phyloP scores from a whole-genome alignment of 441 rosid genomes.

The Corymbia citriodora region DNA sequence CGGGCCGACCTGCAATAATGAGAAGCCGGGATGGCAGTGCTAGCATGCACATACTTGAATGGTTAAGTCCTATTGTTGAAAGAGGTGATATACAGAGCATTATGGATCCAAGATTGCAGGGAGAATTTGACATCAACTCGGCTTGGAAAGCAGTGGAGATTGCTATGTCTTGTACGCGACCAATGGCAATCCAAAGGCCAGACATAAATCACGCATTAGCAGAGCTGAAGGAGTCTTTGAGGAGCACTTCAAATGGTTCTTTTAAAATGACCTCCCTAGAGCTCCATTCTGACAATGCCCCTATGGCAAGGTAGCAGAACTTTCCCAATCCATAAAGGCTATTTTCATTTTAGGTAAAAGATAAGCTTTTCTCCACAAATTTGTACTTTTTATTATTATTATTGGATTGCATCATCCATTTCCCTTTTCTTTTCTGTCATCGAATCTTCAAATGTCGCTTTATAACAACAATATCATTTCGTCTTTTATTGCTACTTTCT shows the following conservation, averaged over 20 bases:
- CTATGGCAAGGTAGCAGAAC: too few relatives aligned
- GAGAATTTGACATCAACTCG: neutral
- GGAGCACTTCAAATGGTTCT: too few relatives aligned
- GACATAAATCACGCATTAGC: neutral
- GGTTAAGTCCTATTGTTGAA: neutral
- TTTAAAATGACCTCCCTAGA: too few relatives aligned
- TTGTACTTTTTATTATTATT: too few relatives aligned
- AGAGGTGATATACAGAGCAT: neutral
- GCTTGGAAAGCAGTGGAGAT: neutral
- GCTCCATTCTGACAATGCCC: too few relatives aligned
- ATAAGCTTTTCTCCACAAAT: too few relatives aligned
- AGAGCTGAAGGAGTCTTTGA: neutral
- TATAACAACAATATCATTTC: neutral
- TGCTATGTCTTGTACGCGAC: neutral
- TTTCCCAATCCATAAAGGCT: too few relatives aligned
- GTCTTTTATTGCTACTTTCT: too few relatives aligned
- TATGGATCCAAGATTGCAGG: neutral
- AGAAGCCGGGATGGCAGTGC: too few relatives aligned
- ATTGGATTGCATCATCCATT: neutral
- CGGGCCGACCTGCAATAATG: too few relatives aligned
- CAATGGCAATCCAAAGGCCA: neutral
- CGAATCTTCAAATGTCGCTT: neutral
- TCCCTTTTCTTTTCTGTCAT: neutral
- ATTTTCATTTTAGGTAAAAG: too few relatives aligned
- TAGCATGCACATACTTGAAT: neutral